Evolutionary conservation across 2,329 filamentous ascomycete genomes (phyloP), one percentile per base, ranked within the genome.

Genomic region (Monosporascus sp.): DNA sequence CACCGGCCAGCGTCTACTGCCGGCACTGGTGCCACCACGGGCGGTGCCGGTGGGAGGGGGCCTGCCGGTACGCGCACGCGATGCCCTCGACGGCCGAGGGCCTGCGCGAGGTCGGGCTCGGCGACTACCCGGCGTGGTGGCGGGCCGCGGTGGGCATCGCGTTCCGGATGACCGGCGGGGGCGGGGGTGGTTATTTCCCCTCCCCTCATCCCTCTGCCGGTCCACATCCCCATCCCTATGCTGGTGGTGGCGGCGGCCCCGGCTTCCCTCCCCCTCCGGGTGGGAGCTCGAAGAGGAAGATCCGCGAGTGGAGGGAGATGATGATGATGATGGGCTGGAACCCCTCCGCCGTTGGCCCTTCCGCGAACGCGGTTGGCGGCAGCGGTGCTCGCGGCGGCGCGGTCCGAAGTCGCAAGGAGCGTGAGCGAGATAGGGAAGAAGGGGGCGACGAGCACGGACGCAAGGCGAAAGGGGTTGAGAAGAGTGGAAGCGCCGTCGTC

Each of bases 11-110:
- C 20, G 39, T 53, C 25, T 64, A 65, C 61, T 79, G 78, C 62
- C 70, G 72, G 14, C 68, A 75, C 62, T 82, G 76, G 76, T 79
- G 76, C 62, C 68, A 70, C 49, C 65, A 72, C 41, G 77, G 77
- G 6, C 69, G 64, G 14, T 82, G 79, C 63, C 72, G 68, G 58
- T 79, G 70, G 65, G 74, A 71, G 3, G 48, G 53, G 6, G 56
- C 63, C 8, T 82, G 79, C 63, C 68, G 68, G 4, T 76, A 71
- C 62, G 57, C 60, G 47, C 79, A 82, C 62, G 61, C 60, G 53
- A 79, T 81, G 77, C 79, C 78, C 3, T 60, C 60, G 54, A 74
- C 72, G 0, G 31, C 54, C 5, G 65, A 65, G 17, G 75, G 70
- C 1, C 70, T 80, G 6, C 60, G 59, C 8, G 67, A 69, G 51